Evolutionary conservation across 2,329 filamentous ascomycete species (phyloP).

Genomic region (Acrocalymma vagum): DNA sequence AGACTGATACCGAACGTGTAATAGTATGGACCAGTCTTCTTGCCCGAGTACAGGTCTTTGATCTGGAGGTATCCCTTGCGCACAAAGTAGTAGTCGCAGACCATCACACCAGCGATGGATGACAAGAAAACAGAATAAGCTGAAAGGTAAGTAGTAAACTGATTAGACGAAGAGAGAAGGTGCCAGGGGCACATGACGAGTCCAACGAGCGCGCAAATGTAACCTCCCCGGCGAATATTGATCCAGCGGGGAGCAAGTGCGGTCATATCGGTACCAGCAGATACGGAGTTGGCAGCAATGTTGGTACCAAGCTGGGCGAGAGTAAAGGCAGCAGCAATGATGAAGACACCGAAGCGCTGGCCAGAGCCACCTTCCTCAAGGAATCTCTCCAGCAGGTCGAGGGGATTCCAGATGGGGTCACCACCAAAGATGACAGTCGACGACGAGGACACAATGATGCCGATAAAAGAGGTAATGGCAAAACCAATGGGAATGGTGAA

Average conservation of each 20-base stretch:
- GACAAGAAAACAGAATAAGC: slow-evolving; percentile 95
- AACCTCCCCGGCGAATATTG: slow-evolving; percentile 86
- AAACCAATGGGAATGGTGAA: slow-evolving; percentile 60
- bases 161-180: slow-evolving; percentile 76
- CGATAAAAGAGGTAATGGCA: slow-evolving; percentile 79
- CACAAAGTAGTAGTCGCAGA: slow-evolving; percentile 87
- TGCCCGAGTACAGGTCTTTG: slow-evolving; percentile 79
- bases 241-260: slow-evolving; percentile 81
- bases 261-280: slow-evolving; percentile 83
- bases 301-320: slow-evolving; percentile 87
- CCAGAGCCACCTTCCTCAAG: slow-evolving; percentile 49
- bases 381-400: slow-evolving; percentile 52
- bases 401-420: slow-evolving; percentile 53
- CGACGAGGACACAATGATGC: slow-evolving; percentile 60
- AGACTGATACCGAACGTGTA: slow-evolving; percentile 79
- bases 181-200: slow-evolving; percentile 90
- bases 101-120: slow-evolving; percentile 90
- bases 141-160: slow-evolving; percentile 90
- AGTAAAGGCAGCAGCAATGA: slow-evolving; percentile 62
- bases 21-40: slow-evolving; percentile 74
- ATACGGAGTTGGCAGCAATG: slow-evolving; percentile 86
- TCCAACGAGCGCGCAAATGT: slow-evolving; percentile 81
- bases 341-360: slow-evolving; percentile 59
- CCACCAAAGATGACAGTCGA: slow-evolving; percentile 54
- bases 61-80: slow-evolving; percentile 83